A percentile compares a stretch with the other conserved stretches of the same genome.
These are phyloP conservation scores for Nitzschia inconspicua DNA, from an alignment of 108 stramenopile genomes.

Conservation along the genomic window DNA sequence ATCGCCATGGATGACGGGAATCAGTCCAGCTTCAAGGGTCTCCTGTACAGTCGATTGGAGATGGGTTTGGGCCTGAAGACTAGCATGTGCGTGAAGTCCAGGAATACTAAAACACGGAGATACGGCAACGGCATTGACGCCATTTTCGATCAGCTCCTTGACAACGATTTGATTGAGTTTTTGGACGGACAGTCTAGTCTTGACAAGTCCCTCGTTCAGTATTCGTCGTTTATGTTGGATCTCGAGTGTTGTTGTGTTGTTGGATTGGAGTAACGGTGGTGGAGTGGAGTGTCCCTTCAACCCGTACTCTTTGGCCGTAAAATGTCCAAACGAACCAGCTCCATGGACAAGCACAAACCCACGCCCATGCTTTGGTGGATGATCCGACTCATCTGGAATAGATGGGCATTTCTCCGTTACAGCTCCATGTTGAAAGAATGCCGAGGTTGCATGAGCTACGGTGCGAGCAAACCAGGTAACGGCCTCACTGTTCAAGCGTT, in stretches of 20 bases:
- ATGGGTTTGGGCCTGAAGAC: not conserved
- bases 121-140: slow-evolving; percentile 66
- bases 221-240: slow-evolving; percentile 4
- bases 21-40: slow-evolving; percentile 58
- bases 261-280: slow-evolving; percentile 19
- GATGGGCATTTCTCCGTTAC: not conserved
- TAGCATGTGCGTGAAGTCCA: slow-evolving; percentile 44
- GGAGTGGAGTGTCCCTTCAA: slow-evolving; percentile 43
- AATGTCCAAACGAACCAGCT: slow-evolving; percentile 83
- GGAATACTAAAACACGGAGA: slow-evolving; percentile 63
- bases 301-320: slow-evolving; percentile 64
- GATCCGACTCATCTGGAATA: not conserved
- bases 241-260: not conserved
- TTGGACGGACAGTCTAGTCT: slow-evolving; percentile 62
- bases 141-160: slow-evolving; percentile 30
- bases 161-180: slow-evolving; percentile 63
- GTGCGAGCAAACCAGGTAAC: slow-evolving; percentile 62
- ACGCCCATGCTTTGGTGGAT: no score
- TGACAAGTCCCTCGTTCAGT: slow-evolving; percentile 57
- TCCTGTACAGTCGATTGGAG: slow-evolving; percentile 1
- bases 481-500: slow-evolving; percentile 43
- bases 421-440: not conserved
- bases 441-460: slow-evolving; percentile 22
- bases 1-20: slow-evolving; percentile 84
- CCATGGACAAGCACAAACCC: slow-evolving; percentile 74